phyloP scores from a whole-genome alignment of 169 alveolate species.

The Eimeria praecox region DNA sequence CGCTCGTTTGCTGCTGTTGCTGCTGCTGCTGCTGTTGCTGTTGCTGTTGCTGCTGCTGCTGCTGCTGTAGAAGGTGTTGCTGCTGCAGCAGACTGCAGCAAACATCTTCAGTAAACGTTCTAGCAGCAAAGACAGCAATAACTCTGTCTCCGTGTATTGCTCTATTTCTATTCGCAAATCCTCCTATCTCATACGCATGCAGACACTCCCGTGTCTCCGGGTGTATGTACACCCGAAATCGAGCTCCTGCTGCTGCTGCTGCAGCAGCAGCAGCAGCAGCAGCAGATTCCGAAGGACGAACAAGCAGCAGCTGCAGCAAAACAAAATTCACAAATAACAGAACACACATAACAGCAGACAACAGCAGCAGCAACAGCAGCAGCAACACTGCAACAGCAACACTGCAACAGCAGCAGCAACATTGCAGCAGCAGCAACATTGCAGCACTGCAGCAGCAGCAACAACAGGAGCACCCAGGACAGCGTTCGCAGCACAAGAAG shows the following conservation, averaged over 20 bases:
- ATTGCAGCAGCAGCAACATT: not conserved
- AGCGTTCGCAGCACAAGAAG: constrained; percentile 5
- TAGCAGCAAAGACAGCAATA: constrained; percentile 18
- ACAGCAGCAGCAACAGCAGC: constrained; percentile 4
- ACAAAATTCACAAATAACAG: not conserved
- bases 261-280: not conserved
- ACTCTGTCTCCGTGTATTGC: constrained; percentile 73
- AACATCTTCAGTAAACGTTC: not conserved
- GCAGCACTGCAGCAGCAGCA: not conserved
- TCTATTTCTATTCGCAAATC: constrained; percentile 60
- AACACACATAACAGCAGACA: not conserved
- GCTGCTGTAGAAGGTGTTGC: not conserved
- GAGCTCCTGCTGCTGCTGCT: constrained; percentile 2
- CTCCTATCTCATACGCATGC: constrained; percentile 68
- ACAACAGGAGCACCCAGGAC: not conserved
- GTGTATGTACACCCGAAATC: constrained; percentile 33
- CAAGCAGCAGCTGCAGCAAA: constrained; percentile 15
- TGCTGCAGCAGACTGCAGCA: constrained; percentile 34
- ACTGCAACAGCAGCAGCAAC: not conserved
- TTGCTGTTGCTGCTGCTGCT: constrained; percentile 3
- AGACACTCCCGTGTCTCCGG: constrained; percentile 44
- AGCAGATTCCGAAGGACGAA: constrained; percentile 44
- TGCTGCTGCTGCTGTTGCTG: constrained; percentile 22
- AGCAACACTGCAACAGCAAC: not conserved
- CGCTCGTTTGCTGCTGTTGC: constrained; percentile 13